Conservation (phyloP, 371 early-diverging fungal species). For the Dichotomocladium elegans region DNA sequence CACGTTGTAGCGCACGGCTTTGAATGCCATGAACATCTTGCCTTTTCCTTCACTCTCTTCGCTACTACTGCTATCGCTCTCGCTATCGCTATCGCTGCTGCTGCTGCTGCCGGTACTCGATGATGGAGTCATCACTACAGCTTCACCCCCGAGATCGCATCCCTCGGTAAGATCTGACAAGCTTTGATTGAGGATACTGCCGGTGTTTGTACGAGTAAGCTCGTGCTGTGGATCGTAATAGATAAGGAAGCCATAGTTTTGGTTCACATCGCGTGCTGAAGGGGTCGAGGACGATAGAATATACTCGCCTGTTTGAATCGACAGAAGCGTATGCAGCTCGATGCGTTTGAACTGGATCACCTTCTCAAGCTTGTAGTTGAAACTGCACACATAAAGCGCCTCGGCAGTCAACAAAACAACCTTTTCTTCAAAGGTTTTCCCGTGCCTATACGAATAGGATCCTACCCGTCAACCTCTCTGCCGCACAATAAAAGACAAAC, state of each 20-base stretch:
- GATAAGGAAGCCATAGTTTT: slow-evolving; percentile 59
- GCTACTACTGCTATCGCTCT: not conserved
- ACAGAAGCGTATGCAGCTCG: slow-evolving; percentile 49
- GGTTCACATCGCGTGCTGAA: slow-evolving; percentile 33
- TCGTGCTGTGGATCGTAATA: slow-evolving; percentile 48
- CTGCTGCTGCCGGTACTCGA: not conserved
- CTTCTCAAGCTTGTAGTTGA: slow-evolving; percentile 69
- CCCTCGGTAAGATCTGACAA: slow-evolving; percentile 24
- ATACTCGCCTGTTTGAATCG: slow-evolving; percentile 61
- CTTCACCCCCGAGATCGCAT: slow-evolving; percentile 7
- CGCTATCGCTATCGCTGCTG: slow-evolving; percentile 1
- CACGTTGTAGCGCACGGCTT: slow-evolving; percentile 39
- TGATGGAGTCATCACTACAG: too few species aligned
- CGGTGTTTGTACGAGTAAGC: slow-evolving; percentile 54
- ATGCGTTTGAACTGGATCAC: slow-evolving; percentile 66
- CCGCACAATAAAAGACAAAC: not conserved
- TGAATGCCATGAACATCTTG: slow-evolving; percentile 23
- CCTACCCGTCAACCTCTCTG: too few species aligned
- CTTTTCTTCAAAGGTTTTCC: slow-evolving; percentile 62
- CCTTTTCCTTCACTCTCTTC: not conserved
- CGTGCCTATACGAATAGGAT: not conserved
- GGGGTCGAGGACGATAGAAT: slow-evolving; percentile 45
- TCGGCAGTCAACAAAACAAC: slow-evolving; percentile 63
- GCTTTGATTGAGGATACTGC: slow-evolving; percentile 52
- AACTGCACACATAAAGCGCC: slow-evolving; percentile 72